Percentiles rank a stretch among this genome's conserved stretches.
These are phyloP conservation scores for Verticillium nonalfalfae DNA, from an alignment of 2,329 filamentous ascomycete genomes.

Conservation along the genomic window DNA sequence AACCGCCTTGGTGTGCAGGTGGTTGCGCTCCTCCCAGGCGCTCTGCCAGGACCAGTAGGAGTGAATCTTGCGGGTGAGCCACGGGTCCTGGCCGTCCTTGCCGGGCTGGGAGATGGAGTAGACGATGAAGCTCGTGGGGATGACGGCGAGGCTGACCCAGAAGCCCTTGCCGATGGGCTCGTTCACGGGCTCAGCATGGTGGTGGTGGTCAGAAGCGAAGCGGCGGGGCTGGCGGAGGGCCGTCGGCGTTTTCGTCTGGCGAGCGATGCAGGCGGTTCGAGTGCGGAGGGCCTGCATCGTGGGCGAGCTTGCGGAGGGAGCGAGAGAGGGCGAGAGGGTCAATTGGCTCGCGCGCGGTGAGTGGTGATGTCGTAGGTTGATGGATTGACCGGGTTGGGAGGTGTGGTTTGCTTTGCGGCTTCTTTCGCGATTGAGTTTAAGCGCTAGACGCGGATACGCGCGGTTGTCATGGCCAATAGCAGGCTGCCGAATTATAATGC, in stretches of 20 bases:
- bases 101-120: conserved; percentile 44
- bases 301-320: conserved; percentile 5
- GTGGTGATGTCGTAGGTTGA: conserved; percentile 1
- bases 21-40: conserved; percentile 46
- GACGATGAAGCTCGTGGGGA: conserved; percentile 36
- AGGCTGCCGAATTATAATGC: conserved; percentile 12
- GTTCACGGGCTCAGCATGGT: conserved; percentile 35
- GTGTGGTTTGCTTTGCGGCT: background rate
- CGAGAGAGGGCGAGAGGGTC: conserved; percentile 1
- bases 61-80: conserved; percentile 37
- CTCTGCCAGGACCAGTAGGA: conserved; percentile 40
- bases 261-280: conserved; percentile 26
- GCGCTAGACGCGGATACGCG: background rate
- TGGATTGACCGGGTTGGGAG: conserved; percentile 2
- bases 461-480: conserved; percentile 5
- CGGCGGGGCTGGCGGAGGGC: conserved; percentile 31
- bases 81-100: conserved; percentile 42
- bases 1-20: conserved; percentile 41
- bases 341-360: conserved; percentile 6
- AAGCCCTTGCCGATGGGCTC: conserved; percentile 52
- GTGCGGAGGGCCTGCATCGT: conserved; percentile 30
- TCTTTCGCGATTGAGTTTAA: background rate
- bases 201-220: conserved; percentile 49
- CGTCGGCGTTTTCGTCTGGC: conserved; percentile 23
- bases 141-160: conserved; percentile 35